Conservation (phyloP, 139 green algal species). For the Eudorina sp. region DNA sequence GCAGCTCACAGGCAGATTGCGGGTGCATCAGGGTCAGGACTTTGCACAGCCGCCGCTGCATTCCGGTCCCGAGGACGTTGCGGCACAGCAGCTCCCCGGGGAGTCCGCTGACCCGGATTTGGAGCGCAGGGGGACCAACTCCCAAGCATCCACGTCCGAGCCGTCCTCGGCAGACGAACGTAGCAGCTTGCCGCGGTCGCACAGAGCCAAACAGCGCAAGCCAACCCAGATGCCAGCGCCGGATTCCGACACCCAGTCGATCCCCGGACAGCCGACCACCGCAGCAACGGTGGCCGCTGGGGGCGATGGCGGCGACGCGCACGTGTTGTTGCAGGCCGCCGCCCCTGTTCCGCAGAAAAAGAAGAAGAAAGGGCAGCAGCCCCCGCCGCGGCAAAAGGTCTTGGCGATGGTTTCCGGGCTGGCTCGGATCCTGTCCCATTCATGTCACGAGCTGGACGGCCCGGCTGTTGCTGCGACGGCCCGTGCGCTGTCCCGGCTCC, state of each 20-base stretch:
- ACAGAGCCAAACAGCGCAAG: too few species aligned
- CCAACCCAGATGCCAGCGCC: too few species aligned
- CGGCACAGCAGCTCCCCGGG: background rate
- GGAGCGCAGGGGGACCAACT: background rate
- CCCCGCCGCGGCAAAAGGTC: background rate
- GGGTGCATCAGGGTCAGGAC: background rate
- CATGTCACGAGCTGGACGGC: background rate
- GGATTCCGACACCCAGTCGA: too few species aligned
- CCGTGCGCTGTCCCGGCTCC: background rate
- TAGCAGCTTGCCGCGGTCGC: too few species aligned
- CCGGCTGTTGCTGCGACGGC: background rate
- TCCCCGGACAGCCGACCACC: too few species aligned
- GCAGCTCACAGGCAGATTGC: background rate
- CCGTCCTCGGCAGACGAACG: too few species aligned
- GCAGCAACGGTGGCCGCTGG: too few species aligned
- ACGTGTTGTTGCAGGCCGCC: too few species aligned
- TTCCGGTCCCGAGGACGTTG: background rate
- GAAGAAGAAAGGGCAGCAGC: too few species aligned
- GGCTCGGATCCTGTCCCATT: background rate
- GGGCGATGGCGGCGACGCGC: too few species aligned
- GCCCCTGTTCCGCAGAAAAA: too few species aligned
- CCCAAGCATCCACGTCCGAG: slow-evolving; percentile 14
- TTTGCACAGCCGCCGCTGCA: background rate
- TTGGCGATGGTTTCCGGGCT: background rate
- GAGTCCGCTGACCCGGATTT: background rate